Evolutionary conservation across 129 eudicot species (phyloP), one percentile per base, ranked within the genome.

Genomic region (Lactuca sativa): DNA sequence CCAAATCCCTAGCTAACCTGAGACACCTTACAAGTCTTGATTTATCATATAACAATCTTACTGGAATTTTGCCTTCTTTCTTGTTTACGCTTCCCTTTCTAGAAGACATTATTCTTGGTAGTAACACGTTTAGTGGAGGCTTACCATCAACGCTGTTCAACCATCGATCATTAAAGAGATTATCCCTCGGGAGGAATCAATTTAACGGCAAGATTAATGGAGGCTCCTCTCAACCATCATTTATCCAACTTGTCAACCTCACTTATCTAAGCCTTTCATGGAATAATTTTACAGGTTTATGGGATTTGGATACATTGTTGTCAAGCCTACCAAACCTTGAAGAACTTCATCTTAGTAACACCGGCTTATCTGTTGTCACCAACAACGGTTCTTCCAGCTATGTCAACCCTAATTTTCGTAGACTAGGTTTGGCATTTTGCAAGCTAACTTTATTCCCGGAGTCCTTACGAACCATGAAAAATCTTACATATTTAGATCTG

Each of bases 281-380:
- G 5, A 72, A 72, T 56, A 49, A 72, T 6, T 61, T 72, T 25
- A 72, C 21, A 2, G 38, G 61, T n/a, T 36, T 31, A 32, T 14
- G 56, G 32, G 68, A 72, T 15, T 16, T 72, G 15, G 62, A 72
- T 31, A 62, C 17, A 4, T 41, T 61, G 61, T 72, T 72, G 31
- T 72, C 62, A 4, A 48, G 7, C 69, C 37, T 72, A 8, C 3
- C 10, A 41, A 9, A 36, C 4, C 69, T 72, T 18, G 3, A 5
- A 1, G 0, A 1, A 2, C 75, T 80, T 10, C 15, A 25, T 18
- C 63, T 74, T 55, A 40, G 55, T 8, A 9, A 38, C 55, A 64
- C 9, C 10, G 69, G 69, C 25, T 17, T 64, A 40, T 37, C n/a
- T 10, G 37, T 64, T 41, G 14, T 44, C 11, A 11, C 52, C 34